Evolutionary conservation across 495 filamentous ascomycete species (phyloP), one percentile per base, ranked within the genome.

Genomic region (Aspergillus indologenus): DNA sequence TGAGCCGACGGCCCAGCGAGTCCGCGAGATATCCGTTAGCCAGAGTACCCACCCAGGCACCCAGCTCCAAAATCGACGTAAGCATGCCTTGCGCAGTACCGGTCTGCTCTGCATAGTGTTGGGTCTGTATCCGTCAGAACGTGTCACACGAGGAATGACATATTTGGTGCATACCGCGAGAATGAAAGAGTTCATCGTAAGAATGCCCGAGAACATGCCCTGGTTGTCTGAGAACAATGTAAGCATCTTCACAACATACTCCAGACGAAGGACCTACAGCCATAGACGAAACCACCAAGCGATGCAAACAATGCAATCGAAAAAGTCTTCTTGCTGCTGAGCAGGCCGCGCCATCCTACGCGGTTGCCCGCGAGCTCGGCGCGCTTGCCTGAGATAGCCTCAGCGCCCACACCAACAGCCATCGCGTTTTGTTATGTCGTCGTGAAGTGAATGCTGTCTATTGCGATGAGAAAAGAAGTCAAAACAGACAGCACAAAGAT

Each of bases 51-150:
- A 92, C 60, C 90, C 89, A 92, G 45, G 90, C 90, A 62, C 90
- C 90, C 3, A 95, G 82, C 65, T 92, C 89, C 63, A 93, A 83
- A 68, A 93, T 91, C 1, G 89, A 81, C 1, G 87, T 90, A 40
- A 91, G 68, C 82, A 87, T 77, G 2, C 86, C 87, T 40, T 73
- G 83, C 3, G 67, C 65, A 19, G 86, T 75, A 24, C 87, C 83
- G 12, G 83, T 51, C 23, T 29, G 23, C 18, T 24, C 48, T n/a
- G 48, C 48, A 19, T 43, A 54, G 26, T 29, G 23, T 24, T 51
- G 15, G 15, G 48, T 51, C 48, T 51, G 5, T 5, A 8, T 1
- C 3, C 9, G 48, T 51, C 15, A 51, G 48, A 51, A 40, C 34
- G 12, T 40, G 34, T 2, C 3, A 19, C 1, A 0, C 23, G 3